A percentile compares a stretch with the other conserved stretches of the same genome.
Conservation (phyloP, 345 rosid species). For the Arabidopsis thaliana region DNA sequence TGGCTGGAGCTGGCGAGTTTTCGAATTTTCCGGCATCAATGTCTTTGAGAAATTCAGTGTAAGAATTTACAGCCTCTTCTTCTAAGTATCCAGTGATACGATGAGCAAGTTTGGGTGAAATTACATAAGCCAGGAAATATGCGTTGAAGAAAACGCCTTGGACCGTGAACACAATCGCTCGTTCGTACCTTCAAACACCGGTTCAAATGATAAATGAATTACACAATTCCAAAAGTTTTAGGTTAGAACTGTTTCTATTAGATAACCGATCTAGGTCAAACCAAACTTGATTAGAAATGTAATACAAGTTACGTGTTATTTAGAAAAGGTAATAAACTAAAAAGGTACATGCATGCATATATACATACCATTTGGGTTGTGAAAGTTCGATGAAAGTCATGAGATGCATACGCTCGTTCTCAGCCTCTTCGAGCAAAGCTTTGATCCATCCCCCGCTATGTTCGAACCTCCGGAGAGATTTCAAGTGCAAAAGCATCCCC, state of each 20-base stretch:
- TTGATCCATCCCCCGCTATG: conserved; percentile 78
- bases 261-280: neutral
- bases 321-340: neutral
- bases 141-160: conserved; percentile 67
- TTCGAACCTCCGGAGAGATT: conserved; percentile 62
- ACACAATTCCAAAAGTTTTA: neutral
- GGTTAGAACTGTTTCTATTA: no score
- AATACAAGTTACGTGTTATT: neutral
- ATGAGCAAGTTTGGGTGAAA: conserved; percentile 68
- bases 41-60: conserved; percentile 64
- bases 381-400: conserved; percentile 69
- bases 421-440: conserved; percentile 69
- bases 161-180: conserved; percentile 61
- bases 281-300: conserved; percentile 1
- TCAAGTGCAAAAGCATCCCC: conserved; percentile 67
- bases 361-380: conserved; percentile 53
- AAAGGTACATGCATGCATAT: neutral
- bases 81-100: conserved; percentile 64
- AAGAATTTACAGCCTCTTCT: conserved; percentile 68
- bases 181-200: conserved; percentile 46
- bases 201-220: neutral
- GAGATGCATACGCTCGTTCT: conserved; percentile 73
- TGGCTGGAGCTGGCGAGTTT: conserved; percentile 64
- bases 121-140: conserved; percentile 56
- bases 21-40: conserved; percentile 58